These are phyloP conservation scores for Microdochium nivale DNA, from an alignment of 2,329 filamentous ascomycete genomes.

Conservation along the genomic window DNA sequence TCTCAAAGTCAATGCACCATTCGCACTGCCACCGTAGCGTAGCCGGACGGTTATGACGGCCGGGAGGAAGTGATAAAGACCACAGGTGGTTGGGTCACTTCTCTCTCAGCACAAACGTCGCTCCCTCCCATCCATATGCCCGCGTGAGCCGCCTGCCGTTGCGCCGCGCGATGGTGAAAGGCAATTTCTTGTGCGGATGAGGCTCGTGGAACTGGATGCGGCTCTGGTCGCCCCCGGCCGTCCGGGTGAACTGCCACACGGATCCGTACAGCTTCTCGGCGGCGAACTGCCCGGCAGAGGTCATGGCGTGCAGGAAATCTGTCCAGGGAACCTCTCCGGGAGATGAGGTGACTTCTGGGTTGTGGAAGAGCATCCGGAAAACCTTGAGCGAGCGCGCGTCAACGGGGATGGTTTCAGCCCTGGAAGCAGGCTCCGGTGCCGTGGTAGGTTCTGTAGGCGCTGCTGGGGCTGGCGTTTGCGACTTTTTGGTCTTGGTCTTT, in stretches of 20 bases:
- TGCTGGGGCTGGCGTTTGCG: constrained; percentile 6
- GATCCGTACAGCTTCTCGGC: constrained; percentile 51
- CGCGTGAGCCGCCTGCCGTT: constrained; percentile 38
- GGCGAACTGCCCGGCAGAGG: constrained; percentile 33
- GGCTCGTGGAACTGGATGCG: constrained; percentile 55
- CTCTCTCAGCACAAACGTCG: constrained; percentile 29
- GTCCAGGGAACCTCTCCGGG: constrained; percentile 42
- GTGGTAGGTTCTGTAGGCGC: neutral
- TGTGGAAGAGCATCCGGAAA: constrained; percentile 32
- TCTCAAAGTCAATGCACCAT: neutral
- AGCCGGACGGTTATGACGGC: neutral
- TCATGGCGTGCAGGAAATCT: constrained; percentile 45
- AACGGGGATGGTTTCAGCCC: constrained; percentile 11
- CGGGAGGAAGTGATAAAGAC: neutral
- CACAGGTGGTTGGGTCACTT: neutral
- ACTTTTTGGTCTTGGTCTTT: constrained; percentile 13
- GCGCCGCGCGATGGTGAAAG: constrained; percentile 33
- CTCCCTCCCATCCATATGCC: constrained; percentile 40
- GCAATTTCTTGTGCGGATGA: constrained; percentile 44
- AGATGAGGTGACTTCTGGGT: constrained; percentile 18
- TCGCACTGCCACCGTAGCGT: neutral
- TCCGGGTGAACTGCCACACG: constrained; percentile 49
- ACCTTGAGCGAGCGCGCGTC: constrained; percentile 23
- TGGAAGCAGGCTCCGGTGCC: neutral
- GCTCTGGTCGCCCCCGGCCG: constrained; percentile 27